Evolutionary conservation across 106 monocot species (phyloP).

Genomic region (Cymbidium sinense): DNA sequence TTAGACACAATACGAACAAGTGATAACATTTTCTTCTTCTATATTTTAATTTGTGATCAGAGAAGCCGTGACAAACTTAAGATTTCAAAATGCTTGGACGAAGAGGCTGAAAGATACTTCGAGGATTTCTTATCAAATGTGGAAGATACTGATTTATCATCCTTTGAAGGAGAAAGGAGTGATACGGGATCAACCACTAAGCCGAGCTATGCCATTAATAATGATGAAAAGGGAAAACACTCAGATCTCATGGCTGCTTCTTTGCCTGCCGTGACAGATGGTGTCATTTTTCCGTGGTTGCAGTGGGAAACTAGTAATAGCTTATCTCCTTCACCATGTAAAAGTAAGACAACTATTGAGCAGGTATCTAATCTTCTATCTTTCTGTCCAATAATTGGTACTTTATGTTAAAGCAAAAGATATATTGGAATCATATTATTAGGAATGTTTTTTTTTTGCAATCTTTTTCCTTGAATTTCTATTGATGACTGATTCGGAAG

Average conservation of each 20-base stretch:
- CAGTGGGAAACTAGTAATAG: conserved; percentile 84
- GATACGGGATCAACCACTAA: conserved; percentile 66
- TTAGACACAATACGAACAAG: background rate
- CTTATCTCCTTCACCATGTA: conserved; percentile 32
- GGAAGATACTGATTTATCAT: conserved; percentile 94
- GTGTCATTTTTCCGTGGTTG: conserved; percentile 92
- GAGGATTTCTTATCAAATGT: conserved; percentile 93
- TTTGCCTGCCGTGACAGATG: conserved; percentile 43
- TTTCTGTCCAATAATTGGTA: too few relatives aligned
- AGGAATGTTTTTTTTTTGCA: too few relatives aligned
- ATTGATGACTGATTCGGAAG: too few relatives aligned
- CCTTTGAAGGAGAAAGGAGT: conserved; percentile 94
- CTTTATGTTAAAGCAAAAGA: background rate
- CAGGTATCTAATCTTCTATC: too few relatives aligned
- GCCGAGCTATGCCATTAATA: conserved; percentile 10
- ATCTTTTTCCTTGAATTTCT: too few relatives aligned
- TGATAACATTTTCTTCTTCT: background rate
- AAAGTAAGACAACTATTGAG: conserved; percentile 16
- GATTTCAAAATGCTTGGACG: conserved; percentile 62
- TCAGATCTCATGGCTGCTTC: conserved; percentile 19
- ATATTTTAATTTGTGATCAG: conserved; percentile 21
- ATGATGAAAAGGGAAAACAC: conserved; percentile 7
- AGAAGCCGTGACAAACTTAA: conserved; percentile 57
- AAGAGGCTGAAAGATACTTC: conserved; percentile 92
- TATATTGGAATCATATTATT: too few relatives aligned